Base-by-base conservation (phyloP, 1,139 yeast genomes). In the Entelexis paramagnoliae region DNA sequence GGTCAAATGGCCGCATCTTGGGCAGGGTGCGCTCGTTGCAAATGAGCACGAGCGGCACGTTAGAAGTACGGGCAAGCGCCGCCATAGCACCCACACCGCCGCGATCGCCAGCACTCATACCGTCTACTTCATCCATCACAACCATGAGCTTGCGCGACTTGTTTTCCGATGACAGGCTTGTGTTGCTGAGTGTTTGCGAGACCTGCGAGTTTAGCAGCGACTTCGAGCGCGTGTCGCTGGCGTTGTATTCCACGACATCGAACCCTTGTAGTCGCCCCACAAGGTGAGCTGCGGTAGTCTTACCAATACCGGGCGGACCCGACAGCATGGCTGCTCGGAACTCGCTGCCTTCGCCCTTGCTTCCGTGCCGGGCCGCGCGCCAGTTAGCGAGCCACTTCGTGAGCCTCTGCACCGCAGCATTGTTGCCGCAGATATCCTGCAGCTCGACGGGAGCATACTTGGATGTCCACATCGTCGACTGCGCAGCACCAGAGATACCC, bases 91-190 rank as follows among this genome's bases (percentile, higher is more conserved):
- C 97, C 20, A 93, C 96, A 58, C 99, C 99, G 57, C 98, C 99
- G 62, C 93, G 82, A 67, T 93, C 99, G 58, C 99, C 99, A 62
- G 94, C 88, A 42, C 96, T 86, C 98, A 93, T 91, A 60, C 99
- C 99, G 67, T 93, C 99, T 32, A 93, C 98, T 69, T 93, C 99
- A 68, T 93, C 99, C 97, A 93, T 88, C 58, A 93, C 83, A 49
- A 91, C 75, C 39, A 52, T 19, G 8, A 58, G 44, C 33, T 26
- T 38, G 16, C 46, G 46, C 43, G 63, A 65, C 8, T 59, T 55
- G 11, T 65, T 47, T 32, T 10, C 48, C 44, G 86, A 81, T 63
- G 72, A 87, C 24, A 91, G 81, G 0, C 97, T 87, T 11, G 89
- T 82, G 62, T 88, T 91, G 63, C 78, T 80, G 54, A 89, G 72